Evolutionary conservation across 495 filamentous ascomycete genomes (phyloP), one percentile per base, ranked within the genome.

Genomic region (Aspergillus diversus): DNA sequence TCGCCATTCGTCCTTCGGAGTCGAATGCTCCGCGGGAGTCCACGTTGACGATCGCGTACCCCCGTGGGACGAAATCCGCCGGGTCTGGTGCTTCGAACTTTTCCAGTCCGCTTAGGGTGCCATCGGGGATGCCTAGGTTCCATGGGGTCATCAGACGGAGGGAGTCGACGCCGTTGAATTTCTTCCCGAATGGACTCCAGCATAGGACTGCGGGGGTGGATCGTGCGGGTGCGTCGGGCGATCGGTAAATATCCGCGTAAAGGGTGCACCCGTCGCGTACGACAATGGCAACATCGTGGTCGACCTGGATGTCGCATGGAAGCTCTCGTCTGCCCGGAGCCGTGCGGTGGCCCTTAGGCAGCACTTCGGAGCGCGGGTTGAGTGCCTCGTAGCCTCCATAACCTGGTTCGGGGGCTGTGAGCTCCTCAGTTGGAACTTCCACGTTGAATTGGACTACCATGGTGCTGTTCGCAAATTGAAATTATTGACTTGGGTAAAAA

Each of bases 81-180:
- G 81, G 81, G 65, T 83, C 79, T 5, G 71, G 74, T 2, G 72
- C 81, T 61, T 84, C 81, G 60, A 80, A 84, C 42, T 75, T 78
- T 55, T 77, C 75, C 51, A 73, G 60, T 21, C 70, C 73, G 60
- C 67, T 72, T 6, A 75, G 68, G 2, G 57, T 53, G 1, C 62
- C 61, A 1, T 60, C 34, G 5, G 69, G 71, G 33, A 76, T 63
- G 9, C 71, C 70, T 31, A 67, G 68, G 5, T 63, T 62, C 71
- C 71, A 73, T 12, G 56, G 59, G 13, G 56, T 59, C 48, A 63
- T 61, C 46, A 64, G 64, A 9, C 66, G 58, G 48, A 74, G 64
- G 60, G 70, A 68, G 17, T 66, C 63, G 8, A 74, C 56, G 9
- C 68, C 66, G 56, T 66, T 70, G 56, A 72, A 70, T 35, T 70